Evolutionary conservation across 805 yeast genomes (phyloP).

Genomic region (Starmerella bacillaris): DNA sequence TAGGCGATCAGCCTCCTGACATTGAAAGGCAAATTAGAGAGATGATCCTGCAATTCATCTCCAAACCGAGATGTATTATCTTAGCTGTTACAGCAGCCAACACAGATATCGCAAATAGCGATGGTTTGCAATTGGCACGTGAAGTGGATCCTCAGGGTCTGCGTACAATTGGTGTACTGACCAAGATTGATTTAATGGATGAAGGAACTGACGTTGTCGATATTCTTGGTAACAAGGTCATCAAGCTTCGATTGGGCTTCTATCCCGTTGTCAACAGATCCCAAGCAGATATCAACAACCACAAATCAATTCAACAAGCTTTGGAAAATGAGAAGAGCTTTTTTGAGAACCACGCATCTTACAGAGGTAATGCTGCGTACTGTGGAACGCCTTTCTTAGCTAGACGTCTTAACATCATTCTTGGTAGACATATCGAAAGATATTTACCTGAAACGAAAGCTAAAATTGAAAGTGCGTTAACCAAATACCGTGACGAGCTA

Average conservation of each 20-base stretch:
- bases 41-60: conserved; percentile 78
- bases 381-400: conserved; percentile 98
- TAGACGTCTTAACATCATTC: conserved; percentile 69
- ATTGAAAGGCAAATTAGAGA: conserved; percentile 88
- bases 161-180: conserved; percentile 90
- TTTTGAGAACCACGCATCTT: conserved; percentile 79
- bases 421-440: conserved; percentile 74
- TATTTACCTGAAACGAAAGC: conserved; percentile 84
- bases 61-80: conserved; percentile 88
- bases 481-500: conserved; percentile 70
- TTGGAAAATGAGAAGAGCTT: conserved; percentile 59
- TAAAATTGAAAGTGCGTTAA: conserved; percentile 67
- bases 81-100: conserved; percentile 91
- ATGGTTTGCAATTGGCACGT: conserved; percentile 86
- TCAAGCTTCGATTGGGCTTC: conserved; percentile 86
- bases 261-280: conserved; percentile 96
- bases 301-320: conserved; percentile 78
- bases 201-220: conserved; percentile 94
- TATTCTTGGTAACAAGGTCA: conserved; percentile 84
- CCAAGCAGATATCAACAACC: conserved; percentile 81
- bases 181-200: conserved; percentile 94
- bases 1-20: conserved; percentile 96
- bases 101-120: conserved; percentile 92
- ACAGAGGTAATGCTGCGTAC: conserved; percentile 80
- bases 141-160: conserved; percentile 96